Evolutionary conservation across 306 rosid species (phyloP).

Genomic region (Malus sieversii): DNA sequence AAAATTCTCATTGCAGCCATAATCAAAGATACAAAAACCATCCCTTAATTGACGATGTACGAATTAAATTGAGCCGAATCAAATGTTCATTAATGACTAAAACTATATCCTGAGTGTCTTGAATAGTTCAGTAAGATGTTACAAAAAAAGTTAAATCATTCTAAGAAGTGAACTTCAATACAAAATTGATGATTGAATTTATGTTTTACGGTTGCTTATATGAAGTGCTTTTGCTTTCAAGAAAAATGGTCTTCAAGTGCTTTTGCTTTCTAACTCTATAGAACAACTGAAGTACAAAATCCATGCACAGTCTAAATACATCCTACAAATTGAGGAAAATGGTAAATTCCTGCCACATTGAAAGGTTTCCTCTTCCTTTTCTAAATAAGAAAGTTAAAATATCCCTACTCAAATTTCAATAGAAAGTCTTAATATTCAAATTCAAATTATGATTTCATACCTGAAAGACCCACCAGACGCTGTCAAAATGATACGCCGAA

Average conservation of each 20-base stretch:
- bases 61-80: background rate
- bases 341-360: background rate
- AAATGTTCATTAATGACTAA: background rate
- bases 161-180: background rate
- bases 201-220: background rate
- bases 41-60: background rate
- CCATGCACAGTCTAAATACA: background rate
- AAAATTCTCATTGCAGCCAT: background rate
- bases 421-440: background rate
- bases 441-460: conserved; percentile 28
- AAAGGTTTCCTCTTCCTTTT: background rate
- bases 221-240: conserved; percentile 1
- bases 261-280: background rate
- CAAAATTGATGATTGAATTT: background rate
- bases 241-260: background rate
- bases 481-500: conserved; percentile 77
- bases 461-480: conserved; percentile 99
- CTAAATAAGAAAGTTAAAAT: background rate
- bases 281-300: background rate
- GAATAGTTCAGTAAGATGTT: background rate
- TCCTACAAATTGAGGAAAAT: background rate
- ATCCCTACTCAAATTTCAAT: conserved; percentile 6
- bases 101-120: background rate
- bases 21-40: background rate
- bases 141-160: background rate